These are phyloP conservation scores for Thalassia testudinum DNA, from an alignment of 116 monocot species.

Conservation along the genomic window DNA sequence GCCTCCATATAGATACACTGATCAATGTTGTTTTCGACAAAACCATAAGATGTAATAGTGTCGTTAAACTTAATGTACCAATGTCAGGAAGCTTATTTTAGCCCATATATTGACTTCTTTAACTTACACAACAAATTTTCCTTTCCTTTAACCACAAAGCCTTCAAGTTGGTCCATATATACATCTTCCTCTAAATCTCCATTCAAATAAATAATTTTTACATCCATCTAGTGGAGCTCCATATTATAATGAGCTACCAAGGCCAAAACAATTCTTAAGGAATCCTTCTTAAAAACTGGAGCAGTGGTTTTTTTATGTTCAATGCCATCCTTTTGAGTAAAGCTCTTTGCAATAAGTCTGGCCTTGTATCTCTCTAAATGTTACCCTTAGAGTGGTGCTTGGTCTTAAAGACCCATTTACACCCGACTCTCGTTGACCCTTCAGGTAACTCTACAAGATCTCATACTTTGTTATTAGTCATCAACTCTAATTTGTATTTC, in stretches of 20 bases:
- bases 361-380: not conserved
- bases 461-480: not conserved
- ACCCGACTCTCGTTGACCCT: not conserved
- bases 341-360: not conserved
- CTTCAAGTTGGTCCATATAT: constrained; percentile 5
- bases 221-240: not conserved
- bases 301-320: not conserved
- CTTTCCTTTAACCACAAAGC: not conserved
- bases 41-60: not conserved
- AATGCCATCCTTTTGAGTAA: not conserved
- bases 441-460: constrained; percentile 3
- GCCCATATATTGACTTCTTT: constrained; percentile 5
- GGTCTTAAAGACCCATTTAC: constrained; percentile 1
- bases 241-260: not conserved
- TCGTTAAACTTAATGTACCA: constrained; percentile 4
- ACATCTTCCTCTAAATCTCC: constrained; percentile 3
- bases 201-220: constrained; percentile 7
- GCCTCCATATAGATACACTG: constrained; percentile 1
- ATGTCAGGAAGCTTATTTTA: not conserved
- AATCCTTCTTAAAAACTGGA: not conserved
- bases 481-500: not conserved
- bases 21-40: not conserved
- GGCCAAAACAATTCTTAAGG: not conserved
- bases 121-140: not conserved
- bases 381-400: not conserved